phyloP scores from a whole-genome alignment of 1,284 basidiomycete species.

The Malassezia globosa region DNA sequence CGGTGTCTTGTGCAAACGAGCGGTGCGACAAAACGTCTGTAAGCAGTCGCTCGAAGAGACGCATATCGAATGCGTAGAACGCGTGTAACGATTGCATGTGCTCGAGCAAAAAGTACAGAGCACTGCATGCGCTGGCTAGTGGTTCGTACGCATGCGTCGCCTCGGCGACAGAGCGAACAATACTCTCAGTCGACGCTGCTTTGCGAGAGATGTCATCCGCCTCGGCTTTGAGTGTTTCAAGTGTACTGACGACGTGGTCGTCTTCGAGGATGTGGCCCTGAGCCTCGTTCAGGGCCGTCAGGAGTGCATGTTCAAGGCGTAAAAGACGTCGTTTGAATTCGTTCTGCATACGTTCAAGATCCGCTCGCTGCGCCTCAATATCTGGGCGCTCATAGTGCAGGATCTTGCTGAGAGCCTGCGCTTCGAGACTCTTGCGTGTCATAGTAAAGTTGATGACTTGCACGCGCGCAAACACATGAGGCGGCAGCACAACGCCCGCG shows the following conservation, averaged over 20 bases:
- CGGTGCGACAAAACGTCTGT: conserved; percentile 62
- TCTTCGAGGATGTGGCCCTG: conserved; percentile 95
- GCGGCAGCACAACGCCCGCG: conserved; percentile 92
- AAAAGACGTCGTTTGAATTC: conserved; percentile 88
- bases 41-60: conserved; percentile 97
- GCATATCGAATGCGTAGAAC: conserved; percentile 97
- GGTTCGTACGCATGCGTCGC: conserved; percentile 91
- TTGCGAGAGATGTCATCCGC: conserved; percentile 91
- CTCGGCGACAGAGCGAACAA: conserved; percentile 91
- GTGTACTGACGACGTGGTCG: conserved; percentile 93
- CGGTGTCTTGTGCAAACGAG: conserved; percentile 51
- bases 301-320: conserved; percentile 79
- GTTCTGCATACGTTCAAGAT: conserved; percentile 95
- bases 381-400: conserved; percentile 93
- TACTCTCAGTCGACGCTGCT: conserved; percentile 90
- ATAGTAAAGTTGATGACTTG: conserved; percentile 99
- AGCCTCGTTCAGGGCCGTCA: conserved; percentile 93
- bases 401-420: conserved; percentile 92
- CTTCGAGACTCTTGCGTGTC: conserved; percentile 94
- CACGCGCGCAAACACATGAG: conserved; percentile 95
- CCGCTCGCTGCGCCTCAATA: conserved; percentile 90
- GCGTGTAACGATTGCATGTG: conserved; percentile 87
- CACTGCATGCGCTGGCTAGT: conserved; percentile 87
- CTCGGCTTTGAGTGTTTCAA: conserved; percentile 92
- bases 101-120: conserved; percentile 93